These are phyloP conservation scores for Prunella vulgaris DNA, from an alignment of 257 asterid species.

Conservation along the genomic window DNA sequence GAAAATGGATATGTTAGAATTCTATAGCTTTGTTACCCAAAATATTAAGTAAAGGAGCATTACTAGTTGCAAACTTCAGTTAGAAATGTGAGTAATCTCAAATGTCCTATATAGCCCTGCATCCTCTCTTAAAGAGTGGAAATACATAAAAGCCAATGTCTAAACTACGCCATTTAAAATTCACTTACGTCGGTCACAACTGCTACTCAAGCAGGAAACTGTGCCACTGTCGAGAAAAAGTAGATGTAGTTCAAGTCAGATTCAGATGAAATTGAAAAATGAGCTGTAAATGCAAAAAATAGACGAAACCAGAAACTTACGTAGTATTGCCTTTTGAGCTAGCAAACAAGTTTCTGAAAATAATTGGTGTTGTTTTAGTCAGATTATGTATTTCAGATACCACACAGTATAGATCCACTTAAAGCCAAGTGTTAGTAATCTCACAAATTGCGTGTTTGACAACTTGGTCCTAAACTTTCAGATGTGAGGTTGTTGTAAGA, in stretches of 20 bases:
- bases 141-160: not conserved
- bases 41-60: too few relatives aligned
- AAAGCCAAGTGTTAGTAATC: slow-evolving; percentile 19
- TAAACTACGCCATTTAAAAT: not conserved
- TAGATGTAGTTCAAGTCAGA: slow-evolving; percentile 11
- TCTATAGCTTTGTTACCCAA: too few relatives aligned
- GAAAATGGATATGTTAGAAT: too few relatives aligned
- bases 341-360: slow-evolving; percentile 59
- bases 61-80: too few relatives aligned
- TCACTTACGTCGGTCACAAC: slow-evolving; percentile 49
- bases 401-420: not conserved
- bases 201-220: slow-evolving; percentile 47
- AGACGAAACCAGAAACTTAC: slow-evolving; percentile 34
- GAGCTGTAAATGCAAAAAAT: not conserved
- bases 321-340: slow-evolving; percentile 44
- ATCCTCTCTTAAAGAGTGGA: not conserved
- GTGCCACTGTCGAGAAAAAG: slow-evolving; percentile 37
- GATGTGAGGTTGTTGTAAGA: slow-evolving; percentile 59
- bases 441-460: slow-evolving; percentile 47
- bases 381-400: not conserved
- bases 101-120: not conserved
- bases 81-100: not conserved
- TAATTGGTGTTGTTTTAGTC: slow-evolving; percentile 10
- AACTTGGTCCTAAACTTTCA: slow-evolving; percentile 23
- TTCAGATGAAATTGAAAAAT: slow-evolving; percentile 2